Evolutionary conservation across 2,329 filamentous ascomycete species (phyloP).

Genomic region (Pseudopithomyces maydicus): DNA sequence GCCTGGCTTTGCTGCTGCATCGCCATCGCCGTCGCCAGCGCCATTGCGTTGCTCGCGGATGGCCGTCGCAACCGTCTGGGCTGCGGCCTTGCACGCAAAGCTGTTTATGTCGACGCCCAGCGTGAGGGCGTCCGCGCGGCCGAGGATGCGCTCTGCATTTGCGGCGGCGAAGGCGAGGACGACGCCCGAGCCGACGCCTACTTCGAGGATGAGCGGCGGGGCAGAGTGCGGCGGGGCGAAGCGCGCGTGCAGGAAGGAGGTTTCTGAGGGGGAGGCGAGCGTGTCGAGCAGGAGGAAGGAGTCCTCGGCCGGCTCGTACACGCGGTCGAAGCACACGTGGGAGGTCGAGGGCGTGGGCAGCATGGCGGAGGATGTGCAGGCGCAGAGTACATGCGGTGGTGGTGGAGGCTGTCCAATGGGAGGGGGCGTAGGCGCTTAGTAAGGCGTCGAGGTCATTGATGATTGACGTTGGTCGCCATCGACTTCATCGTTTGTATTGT

Average conservation of each 20-base stretch:
- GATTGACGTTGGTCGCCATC: neutral
- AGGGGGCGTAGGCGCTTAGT: constrained; percentile 8
- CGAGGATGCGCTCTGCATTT: constrained; percentile 74
- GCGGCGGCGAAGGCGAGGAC: constrained; percentile 88
- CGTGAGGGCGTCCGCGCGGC: constrained; percentile 70
- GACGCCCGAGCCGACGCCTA: constrained; percentile 90
- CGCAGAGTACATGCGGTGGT: too few species aligned
- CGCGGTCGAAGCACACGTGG: constrained; percentile 83
- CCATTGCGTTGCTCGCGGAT: too few species aligned
- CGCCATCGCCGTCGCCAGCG: constrained; percentile 56
- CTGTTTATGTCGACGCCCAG: constrained; percentile 84
- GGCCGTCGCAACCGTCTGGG: constrained; percentile 66
- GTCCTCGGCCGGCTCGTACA: constrained; percentile 96
- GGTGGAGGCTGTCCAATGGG: constrained; percentile 15
- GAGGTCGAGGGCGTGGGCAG: constrained; percentile 92
- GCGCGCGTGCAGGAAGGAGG: constrained; percentile 66
- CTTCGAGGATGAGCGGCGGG: constrained; percentile 72
- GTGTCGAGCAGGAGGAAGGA: constrained; percentile 94
- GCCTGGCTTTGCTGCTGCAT: constrained; percentile 22
- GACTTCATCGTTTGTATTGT: neutral
- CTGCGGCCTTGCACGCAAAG: constrained; percentile 79
- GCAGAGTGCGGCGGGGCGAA: constrained; percentile 54
- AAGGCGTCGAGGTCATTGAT: constrained; percentile 6
- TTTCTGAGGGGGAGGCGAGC: constrained; percentile 73
- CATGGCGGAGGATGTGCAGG: constrained; percentile 65